Evolutionary conservation across 1,139 yeast species (phyloP).

Genomic region (Scheffersomyces cryptocercus): DNA sequence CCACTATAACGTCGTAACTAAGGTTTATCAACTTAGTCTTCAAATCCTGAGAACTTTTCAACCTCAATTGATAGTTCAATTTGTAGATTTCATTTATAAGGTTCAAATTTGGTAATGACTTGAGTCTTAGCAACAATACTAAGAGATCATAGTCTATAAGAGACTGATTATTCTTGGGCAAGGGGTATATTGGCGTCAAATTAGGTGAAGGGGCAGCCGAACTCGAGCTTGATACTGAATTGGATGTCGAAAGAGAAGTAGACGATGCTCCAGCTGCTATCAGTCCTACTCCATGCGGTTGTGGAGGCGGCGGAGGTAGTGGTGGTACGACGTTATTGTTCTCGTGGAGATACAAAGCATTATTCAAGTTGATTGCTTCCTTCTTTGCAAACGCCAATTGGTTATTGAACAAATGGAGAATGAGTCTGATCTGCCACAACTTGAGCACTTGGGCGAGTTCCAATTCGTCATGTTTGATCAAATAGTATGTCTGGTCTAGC

Average conservation of each 20-base stretch:
- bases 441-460: constrained; percentile 15
- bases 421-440: constrained; percentile 42
- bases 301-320: constrained; percentile 1
- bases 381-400: constrained; percentile 33
- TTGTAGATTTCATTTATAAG: constrained; percentile 43
- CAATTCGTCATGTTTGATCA: constrained; percentile 13
- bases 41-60: constrained; percentile 12
- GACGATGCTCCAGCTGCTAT: not conserved
- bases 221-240: constrained; percentile 1
- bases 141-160: constrained; percentile 24
- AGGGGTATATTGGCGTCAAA: constrained; percentile 28
- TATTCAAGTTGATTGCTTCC: constrained; percentile 42
- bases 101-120: constrained; percentile 37
- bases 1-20: constrained; percentile 35
- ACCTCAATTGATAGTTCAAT: constrained; percentile 38
- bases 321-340: constrained; percentile 16
- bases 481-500: constrained; percentile 16
- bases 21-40: constrained; percentile 26
- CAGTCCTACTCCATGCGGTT: too few species aligned
- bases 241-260: not conserved
- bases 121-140: constrained; percentile 35
- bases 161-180: constrained; percentile 36
- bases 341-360: constrained; percentile 35
- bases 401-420: constrained; percentile 31
- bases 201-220: constrained; percentile 1